Evolutionary conservation across 1,139 yeast genomes (phyloP).

Genomic region (Yamadazyma atlantica): DNA sequence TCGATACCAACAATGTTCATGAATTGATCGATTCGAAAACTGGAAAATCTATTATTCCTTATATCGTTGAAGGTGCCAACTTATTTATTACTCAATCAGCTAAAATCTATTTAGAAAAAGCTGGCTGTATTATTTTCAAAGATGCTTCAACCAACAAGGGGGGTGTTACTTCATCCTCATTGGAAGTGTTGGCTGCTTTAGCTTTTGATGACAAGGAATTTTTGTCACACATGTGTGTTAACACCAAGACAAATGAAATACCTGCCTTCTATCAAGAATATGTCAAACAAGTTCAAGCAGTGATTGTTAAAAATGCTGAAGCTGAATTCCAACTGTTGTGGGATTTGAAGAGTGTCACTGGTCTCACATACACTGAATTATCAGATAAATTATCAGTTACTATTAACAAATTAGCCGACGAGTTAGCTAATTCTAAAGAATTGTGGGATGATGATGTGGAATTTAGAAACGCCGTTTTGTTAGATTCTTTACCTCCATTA

Average conservation of each 20-base stretch:
- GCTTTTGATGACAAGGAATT: constrained; percentile 87
- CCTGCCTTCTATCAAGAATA: constrained; percentile 80
- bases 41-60: constrained; percentile 78
- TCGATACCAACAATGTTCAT: constrained; percentile 81
- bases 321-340: constrained; percentile 86
- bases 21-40: constrained; percentile 71
- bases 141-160: constrained; percentile 98
- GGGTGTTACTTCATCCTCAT: constrained; percentile 95
- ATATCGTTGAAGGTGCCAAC: constrained; percentile 96
- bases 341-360: constrained; percentile 70
- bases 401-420: constrained; percentile 87
- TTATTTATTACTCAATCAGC: constrained; percentile 94
- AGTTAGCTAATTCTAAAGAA: constrained; percentile 76
- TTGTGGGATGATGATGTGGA: constrained; percentile 80
- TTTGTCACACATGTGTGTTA: constrained; percentile 71
- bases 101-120: constrained; percentile 77
- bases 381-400: constrained; percentile 85
- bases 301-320: constrained; percentile 74
- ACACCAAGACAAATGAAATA: constrained; percentile 46
- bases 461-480: constrained; percentile 75
- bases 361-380: constrained; percentile 69
- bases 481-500: constrained; percentile 76
- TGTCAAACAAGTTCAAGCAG: constrained; percentile 78
- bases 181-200: constrained; percentile 92
- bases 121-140: constrained; percentile 85